A percentile compares a stretch with the other conserved stretches of the same genome.
phyloP scores from a whole-genome alignment of 148 eudicot species.

The Fagopyrum homotropicum region DNA sequence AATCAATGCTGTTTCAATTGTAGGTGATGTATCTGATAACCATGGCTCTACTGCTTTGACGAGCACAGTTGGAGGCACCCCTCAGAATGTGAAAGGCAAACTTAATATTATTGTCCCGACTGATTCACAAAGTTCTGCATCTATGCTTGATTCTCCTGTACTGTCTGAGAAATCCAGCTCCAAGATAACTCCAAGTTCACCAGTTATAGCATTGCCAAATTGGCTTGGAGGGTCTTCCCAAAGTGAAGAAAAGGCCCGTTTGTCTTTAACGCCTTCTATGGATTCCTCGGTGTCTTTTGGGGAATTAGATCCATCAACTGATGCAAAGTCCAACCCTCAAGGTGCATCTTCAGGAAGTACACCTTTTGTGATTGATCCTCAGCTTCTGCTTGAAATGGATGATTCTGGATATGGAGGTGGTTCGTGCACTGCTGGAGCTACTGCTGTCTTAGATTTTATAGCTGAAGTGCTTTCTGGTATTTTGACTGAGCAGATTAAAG shows the following conservation, averaged over 20 bases:
- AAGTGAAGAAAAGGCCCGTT: conserved; percentile 32
- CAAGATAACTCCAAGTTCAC: conserved; percentile 38
- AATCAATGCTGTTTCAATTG: conserved; percentile 26
- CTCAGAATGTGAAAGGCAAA: conserved; percentile 34
- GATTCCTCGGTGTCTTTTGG: conserved; percentile 47
- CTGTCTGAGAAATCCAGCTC: conserved; percentile 67
- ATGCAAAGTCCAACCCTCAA: conserved; percentile 48
- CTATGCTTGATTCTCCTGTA: conserved; percentile 68
- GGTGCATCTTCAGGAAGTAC: conserved; percentile 35
- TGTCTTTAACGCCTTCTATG: conserved; percentile 40
- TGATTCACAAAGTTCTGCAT: conserved; percentile 68
- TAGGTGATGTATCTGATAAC: conserved; percentile 37
- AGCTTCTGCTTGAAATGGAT: conserved; percentile 75
- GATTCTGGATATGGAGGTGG: conserved; percentile 94
- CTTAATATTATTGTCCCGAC: conserved; percentile 30
- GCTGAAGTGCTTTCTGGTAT: conserved; percentile 89
- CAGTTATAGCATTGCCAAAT: conserved; percentile 52
- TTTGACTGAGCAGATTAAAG: conserved; percentile 84
- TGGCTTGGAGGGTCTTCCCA: conserved; percentile 53
- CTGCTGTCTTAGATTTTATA: conserved; percentile 82
- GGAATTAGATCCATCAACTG: conserved; percentile 51
- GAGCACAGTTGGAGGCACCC: conserved; percentile 31
- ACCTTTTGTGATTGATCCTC: conserved; percentile 42
- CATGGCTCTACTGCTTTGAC: conserved; percentile 31
- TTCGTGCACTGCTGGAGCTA: conserved; percentile 91